phyloP scores from a whole-genome alignment of 345 rosid genomes.

The Nasturtium officinale region DNA sequence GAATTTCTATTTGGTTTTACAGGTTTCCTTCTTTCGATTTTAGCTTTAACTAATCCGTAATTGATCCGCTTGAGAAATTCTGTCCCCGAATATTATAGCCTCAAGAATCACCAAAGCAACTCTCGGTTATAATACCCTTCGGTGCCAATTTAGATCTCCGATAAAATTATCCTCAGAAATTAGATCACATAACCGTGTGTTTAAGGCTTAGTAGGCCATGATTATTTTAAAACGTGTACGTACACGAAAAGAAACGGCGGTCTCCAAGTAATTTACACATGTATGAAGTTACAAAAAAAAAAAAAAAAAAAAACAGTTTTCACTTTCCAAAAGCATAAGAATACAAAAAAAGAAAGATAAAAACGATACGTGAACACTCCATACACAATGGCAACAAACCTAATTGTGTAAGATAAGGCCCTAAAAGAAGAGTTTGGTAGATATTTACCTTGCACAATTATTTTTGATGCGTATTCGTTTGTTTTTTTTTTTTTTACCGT shows the following conservation, averaged over 20 bases:
- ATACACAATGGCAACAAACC: slow-evolving; percentile 35
- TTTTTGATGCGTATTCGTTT: background rate
- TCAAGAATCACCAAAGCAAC: background rate
- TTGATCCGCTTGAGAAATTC: background rate
- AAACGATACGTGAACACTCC: background rate
- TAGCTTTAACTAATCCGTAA: background rate
- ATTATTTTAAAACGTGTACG: background rate
- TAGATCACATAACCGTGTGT: background rate
- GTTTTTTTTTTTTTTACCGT: slow-evolving; percentile 46
- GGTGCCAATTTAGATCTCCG: background rate
- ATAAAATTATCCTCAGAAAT: background rate
- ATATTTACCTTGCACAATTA: slow-evolving; percentile 14
- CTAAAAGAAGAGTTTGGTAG: background rate
- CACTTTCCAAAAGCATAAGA: background rate
- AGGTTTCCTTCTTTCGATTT: background rate
- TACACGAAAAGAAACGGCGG: background rate
- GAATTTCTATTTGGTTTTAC: too few relatives aligned
- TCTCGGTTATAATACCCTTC: too few relatives aligned
- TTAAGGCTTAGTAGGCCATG: background rate
- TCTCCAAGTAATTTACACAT: slow-evolving; percentile 29
- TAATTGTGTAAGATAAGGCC: background rate
- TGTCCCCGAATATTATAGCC: background rate
- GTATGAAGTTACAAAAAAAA: slow-evolving; percentile 8
- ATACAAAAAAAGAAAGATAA: background rate
- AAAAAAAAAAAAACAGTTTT: background rate